Evolutionary conservation across 1,139 yeast genomes (phyloP).

Genomic region (Kurtzmaniella quercitrusa): DNA sequence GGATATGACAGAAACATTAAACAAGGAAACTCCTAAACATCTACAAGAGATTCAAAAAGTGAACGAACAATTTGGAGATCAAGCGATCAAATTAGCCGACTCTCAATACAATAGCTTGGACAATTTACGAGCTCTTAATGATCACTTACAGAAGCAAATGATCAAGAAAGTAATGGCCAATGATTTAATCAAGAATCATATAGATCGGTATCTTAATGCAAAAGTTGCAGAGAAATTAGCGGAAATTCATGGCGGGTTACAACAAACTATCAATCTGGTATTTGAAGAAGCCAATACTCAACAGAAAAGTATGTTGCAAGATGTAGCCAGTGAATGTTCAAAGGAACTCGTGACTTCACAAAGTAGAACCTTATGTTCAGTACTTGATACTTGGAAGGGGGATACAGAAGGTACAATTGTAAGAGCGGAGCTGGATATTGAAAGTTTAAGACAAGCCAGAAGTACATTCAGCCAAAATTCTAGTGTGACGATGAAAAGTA

Average conservation of each 20-base stretch:
- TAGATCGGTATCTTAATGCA: not conserved
- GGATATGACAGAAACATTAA: not conserved
- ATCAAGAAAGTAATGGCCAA: not conserved
- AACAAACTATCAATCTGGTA: not conserved
- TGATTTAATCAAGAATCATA: not conserved
- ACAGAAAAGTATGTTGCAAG: not conserved
- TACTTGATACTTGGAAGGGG: not conserved
- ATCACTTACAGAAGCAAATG: not conserved
- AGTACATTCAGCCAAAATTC: not conserved
- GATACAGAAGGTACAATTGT: not conserved
- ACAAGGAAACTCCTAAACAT: not conserved
- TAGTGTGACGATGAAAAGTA: not conserved
- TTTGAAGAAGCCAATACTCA: not conserved
- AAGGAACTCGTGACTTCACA: not conserved
- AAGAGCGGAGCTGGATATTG: not conserved
- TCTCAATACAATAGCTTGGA: not conserved
- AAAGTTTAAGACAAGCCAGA: not conserved
- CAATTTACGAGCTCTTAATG: not conserved
- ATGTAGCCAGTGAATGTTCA: not conserved
- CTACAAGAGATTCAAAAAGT: not conserved
- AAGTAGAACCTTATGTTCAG: not conserved
- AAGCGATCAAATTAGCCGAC: not conserved
- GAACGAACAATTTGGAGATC: not conserved
- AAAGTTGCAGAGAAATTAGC: not conserved
- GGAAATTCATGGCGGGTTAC: not conserved